phyloP scores from a whole-genome alignment of 345 rosid genomes.

The Lepidium africanum region DNA sequence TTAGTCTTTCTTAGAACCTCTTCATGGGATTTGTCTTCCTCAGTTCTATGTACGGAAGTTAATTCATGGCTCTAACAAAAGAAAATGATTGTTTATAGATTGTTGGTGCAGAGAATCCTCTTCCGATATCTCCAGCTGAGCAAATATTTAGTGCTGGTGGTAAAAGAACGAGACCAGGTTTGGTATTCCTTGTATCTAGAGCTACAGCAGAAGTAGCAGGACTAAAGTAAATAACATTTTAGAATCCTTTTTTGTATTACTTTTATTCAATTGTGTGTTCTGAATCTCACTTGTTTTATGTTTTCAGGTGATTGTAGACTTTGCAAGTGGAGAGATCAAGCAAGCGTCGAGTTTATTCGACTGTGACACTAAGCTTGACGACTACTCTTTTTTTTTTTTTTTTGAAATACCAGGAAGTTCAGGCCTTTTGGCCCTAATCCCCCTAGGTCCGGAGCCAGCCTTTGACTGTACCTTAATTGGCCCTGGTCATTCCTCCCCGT shows the following conservation, averaged over 20 bases:
- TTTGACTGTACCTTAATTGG: too few relatives aligned
- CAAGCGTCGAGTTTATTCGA: conserved; percentile 82
- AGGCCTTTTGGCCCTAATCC: too few relatives aligned
- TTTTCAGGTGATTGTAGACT: conserved; percentile 76
- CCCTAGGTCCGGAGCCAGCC: too few relatives aligned
- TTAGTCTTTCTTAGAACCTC: conserved; percentile 31
- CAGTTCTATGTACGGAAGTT: too few relatives aligned
- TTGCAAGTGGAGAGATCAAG: conserved; percentile 90
- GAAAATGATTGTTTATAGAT: too few relatives aligned
- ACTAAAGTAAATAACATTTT: conserved; percentile 60
- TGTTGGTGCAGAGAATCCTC: too few relatives aligned
- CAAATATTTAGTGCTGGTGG: conserved; percentile 97
- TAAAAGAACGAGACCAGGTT: conserved; percentile 89
- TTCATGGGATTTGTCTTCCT: neutral
- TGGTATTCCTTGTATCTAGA: conserved; percentile 84
- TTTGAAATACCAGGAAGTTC: too few relatives aligned
- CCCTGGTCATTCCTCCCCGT: too few relatives aligned
- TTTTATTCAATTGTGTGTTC: too few relatives aligned
- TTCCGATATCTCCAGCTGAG: conserved; percentile 64
- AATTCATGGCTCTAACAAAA: too few relatives aligned
- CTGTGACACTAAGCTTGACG: conserved; percentile 57
- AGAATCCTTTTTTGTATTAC: too few relatives aligned
- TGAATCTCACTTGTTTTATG: neutral
- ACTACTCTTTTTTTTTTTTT: too few relatives aligned
- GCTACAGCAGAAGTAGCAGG: conserved; percentile 76